Conservation (phyloP, 2,329 filamentous ascomycete genomes). For the Fusarium siculi region DNA sequence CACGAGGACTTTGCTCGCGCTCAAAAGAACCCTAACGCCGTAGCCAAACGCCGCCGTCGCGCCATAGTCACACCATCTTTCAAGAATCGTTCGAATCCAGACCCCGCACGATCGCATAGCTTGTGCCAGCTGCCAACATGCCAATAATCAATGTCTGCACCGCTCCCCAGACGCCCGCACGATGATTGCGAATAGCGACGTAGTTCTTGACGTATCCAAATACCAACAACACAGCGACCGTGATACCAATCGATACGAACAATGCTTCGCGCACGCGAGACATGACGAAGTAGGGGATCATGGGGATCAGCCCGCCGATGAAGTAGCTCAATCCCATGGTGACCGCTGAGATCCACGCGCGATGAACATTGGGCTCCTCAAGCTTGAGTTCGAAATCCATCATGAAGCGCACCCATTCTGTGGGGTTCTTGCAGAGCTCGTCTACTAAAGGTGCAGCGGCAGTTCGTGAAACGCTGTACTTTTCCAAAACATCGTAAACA, state of each 20-base stretch:
- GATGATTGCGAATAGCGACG: slow-evolving; percentile 61
- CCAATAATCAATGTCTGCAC: slow-evolving; percentile 73
- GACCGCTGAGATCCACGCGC: slow-evolving; percentile 66
- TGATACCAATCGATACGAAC: slow-evolving; percentile 68
- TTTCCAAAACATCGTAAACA: slow-evolving; percentile 61
- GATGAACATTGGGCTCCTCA: slow-evolving; percentile 55
- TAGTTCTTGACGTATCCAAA: slow-evolving; percentile 75
- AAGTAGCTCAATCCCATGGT: slow-evolving; percentile 78
- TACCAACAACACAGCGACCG: slow-evolving; percentile 67
- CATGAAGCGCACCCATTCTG: slow-evolving; percentile 66
- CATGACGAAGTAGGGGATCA: slow-evolving; percentile 75
- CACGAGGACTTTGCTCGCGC: slow-evolving; percentile 6
- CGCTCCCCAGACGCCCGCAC: slow-evolving; percentile 67
- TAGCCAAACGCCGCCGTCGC: slow-evolving; percentile 8
- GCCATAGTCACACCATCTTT: background rate
- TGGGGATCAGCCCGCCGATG: slow-evolving; percentile 75
- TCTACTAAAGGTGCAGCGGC: slow-evolving; percentile 60
- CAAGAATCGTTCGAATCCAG: slow-evolving; percentile 54
- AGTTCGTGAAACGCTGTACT: slow-evolving; percentile 59
- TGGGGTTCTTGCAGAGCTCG: slow-evolving; percentile 59
- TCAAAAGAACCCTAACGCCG: slow-evolving; percentile 26
- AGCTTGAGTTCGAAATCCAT: slow-evolving; percentile 68
- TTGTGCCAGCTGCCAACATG: slow-evolving; percentile 72
- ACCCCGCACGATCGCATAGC: slow-evolving; percentile 70
- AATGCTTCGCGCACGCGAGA: slow-evolving; percentile 59